Conservation (phyloP, 352 stramenopile species). For the Detonula confervacea region DNA sequence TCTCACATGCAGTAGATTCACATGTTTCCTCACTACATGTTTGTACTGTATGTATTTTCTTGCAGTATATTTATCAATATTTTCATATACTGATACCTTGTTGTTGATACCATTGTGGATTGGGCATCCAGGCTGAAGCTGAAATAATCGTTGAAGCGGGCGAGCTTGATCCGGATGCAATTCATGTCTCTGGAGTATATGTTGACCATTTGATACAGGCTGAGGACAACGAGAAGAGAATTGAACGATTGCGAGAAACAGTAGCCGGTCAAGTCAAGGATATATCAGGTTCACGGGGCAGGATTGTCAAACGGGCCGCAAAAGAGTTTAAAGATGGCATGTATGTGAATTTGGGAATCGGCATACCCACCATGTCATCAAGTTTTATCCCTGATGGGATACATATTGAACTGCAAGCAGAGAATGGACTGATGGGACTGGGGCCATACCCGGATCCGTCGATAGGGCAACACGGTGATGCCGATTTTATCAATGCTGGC, state of each 20-base stretch:
- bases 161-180: constrained; percentile 92
- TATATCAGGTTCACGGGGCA: constrained; percentile 84
- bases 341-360: constrained; percentile 97
- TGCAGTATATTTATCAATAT: too few species aligned
- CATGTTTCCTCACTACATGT: too few species aligned
- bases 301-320: constrained; percentile 92
- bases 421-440: constrained; percentile 96
- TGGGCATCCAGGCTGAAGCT: constrained; percentile 86
- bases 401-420: constrained; percentile 94
- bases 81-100: too few species aligned
- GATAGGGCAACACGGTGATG: constrained; percentile 90
- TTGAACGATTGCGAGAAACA: constrained; percentile 88
- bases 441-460: constrained; percentile 88
- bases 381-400: constrained; percentile 95
- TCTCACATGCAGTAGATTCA: too few species aligned
- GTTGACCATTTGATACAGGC: constrained; percentile 94
- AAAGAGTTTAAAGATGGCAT: constrained; percentile 92
- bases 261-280: constrained; percentile 60
- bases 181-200: constrained; percentile 95
- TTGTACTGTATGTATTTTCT: too few species aligned
- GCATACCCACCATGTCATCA: constrained; percentile 92
- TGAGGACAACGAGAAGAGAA: constrained; percentile 91
- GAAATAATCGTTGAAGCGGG: constrained; percentile 94
- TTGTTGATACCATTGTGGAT: constrained; percentile 6
- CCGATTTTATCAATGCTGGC: constrained; percentile 96